Conservation (phyloP, 192 early-diverging fungal genomes). For the Coemansia sp. region DNA sequence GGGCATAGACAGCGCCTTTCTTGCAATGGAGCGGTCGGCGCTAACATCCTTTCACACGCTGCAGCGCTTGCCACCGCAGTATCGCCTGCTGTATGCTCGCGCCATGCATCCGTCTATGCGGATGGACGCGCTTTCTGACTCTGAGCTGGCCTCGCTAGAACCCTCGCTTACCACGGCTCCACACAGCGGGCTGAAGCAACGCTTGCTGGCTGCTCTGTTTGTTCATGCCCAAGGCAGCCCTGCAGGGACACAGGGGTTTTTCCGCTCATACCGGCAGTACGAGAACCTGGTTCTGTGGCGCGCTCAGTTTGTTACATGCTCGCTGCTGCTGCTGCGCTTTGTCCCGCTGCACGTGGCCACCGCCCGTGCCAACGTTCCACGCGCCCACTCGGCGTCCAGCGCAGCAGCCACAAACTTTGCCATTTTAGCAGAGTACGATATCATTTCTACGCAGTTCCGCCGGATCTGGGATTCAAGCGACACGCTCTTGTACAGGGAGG, state of each 20-base stretch:
- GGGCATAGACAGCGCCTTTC: slow-evolving; percentile 7
- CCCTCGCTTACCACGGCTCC: slow-evolving; percentile 40
- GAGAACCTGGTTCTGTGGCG: slow-evolving; percentile 51
- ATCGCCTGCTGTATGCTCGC: slow-evolving; percentile 39
- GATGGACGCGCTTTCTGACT: slow-evolving; percentile 32
- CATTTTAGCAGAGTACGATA: slow-evolving; percentile 48
- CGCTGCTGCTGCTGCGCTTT: slow-evolving; percentile 39
- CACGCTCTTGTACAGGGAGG: slow-evolving; percentile 2
- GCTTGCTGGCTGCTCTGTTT: slow-evolving; percentile 41
- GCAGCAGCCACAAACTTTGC: slow-evolving; percentile 35
- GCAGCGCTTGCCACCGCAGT: slow-evolving; percentile 31
- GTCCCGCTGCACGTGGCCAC: slow-evolving; percentile 49
- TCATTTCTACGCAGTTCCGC: slow-evolving; percentile 18
- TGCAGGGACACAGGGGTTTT: slow-evolving; percentile 35
- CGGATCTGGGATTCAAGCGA: slow-evolving; percentile 45
- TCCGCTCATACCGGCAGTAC: slow-evolving; percentile 47
- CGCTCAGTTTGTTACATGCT: slow-evolving; percentile 36
- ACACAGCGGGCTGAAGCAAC: slow-evolving; percentile 48
- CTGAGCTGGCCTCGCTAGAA: slow-evolving; percentile 25
- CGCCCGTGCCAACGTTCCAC: slow-evolving; percentile 28
- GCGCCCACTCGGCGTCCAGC: slow-evolving; percentile 22
- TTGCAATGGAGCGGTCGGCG: slow-evolving; percentile 14
- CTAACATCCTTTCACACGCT: slow-evolving; percentile 29
- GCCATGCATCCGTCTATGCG: slow-evolving; percentile 32
- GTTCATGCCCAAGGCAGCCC: slow-evolving; percentile 16